Conservation (phyloP, 2,329 filamentous ascomycete species). For the Rhynchosporium secalis region DNA sequence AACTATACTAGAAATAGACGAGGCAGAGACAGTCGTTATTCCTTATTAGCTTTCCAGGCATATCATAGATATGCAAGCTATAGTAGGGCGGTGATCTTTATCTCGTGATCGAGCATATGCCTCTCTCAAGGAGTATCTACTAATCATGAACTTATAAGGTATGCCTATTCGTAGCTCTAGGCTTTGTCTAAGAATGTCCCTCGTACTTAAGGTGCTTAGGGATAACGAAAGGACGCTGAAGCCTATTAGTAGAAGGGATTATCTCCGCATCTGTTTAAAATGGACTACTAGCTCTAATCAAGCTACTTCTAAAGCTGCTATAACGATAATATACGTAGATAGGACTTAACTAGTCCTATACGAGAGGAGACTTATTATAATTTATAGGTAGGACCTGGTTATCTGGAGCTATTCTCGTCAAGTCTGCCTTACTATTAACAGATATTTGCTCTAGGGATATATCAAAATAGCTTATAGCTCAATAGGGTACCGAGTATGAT, state of each 20-base stretch:
- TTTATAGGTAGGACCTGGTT: constrained; percentile 11
- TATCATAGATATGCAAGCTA: constrained; percentile 9
- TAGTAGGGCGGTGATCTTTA: constrained; percentile 8
- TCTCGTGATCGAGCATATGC: constrained; percentile 6
- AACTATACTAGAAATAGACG: constrained; percentile 1
- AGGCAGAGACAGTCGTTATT: constrained; percentile 12
- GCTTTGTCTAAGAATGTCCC: constrained; percentile 2
- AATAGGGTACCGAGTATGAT: constrained; percentile 1
- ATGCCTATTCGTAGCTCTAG: background rate
- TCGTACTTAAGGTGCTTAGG: constrained; percentile 1
- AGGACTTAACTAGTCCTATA: constrained; percentile 6
- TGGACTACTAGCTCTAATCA: constrained; percentile 11
- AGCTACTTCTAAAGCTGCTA: constrained; percentile 9
- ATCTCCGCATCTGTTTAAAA: constrained; percentile 9
- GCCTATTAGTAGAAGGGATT: constrained; percentile 1
- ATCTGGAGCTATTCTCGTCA: constrained; percentile 15
- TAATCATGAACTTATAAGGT: constrained; percentile 6
- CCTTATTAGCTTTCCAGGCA: constrained; percentile 6
- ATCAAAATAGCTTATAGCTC: constrained; percentile 6
- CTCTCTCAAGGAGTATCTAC: constrained; percentile 1
- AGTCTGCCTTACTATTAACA: constrained; percentile 14
- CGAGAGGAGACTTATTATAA: constrained; percentile 14
- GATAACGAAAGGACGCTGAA: constrained; percentile 1
- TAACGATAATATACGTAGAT: constrained; percentile 10
- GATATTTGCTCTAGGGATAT: constrained; percentile 6